Percentiles rank a stretch among this genome's conserved stretches.
Evolutionary conservation across 108 stramenopile genomes (phyloP).

Genomic region (Thalassiosira profunda): DNA sequence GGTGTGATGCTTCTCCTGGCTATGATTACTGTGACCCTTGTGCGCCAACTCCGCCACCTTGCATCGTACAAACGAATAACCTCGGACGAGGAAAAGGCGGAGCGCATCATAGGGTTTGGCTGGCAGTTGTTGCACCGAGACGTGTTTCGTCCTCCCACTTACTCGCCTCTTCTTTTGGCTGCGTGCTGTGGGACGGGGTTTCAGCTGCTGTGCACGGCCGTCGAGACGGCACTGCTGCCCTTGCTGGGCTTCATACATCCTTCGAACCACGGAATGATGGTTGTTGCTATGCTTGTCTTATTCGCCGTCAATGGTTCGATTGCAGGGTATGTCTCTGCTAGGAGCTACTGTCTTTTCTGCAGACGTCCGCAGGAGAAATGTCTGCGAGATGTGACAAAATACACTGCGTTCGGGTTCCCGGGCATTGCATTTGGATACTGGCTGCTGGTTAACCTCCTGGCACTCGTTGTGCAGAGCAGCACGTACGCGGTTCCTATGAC

Average conservation of each 20-base stretch:
- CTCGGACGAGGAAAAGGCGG: conserved; percentile 93
- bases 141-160: conserved; percentile 98
- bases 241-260: conserved; percentile 96
- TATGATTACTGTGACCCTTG: conserved; percentile 95
- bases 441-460: conserved; percentile 92
- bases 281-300: conserved; percentile 90
- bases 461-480: conserved; percentile 90
- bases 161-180: conserved; percentile 94
- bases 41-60: conserved; percentile 97
- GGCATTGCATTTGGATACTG: conserved; percentile 85
- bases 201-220: conserved; percentile 71
- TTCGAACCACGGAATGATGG: conserved; percentile 93
- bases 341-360: conserved; percentile 96
- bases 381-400: no score
- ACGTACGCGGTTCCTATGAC: conserved; percentile 95
- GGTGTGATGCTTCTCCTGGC: conserved; percentile 96
- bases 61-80: conserved; percentile 95
- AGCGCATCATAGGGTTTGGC: conserved; percentile 92
- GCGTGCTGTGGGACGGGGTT: conserved; percentile 96
- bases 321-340: conserved; percentile 89
- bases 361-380: conserved; percentile 95
- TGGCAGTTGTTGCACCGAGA: conserved; percentile 99
- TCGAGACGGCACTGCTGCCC: conserved; percentile 84
- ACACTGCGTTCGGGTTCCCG: conserved; percentile 92
- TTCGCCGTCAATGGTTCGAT: conserved; percentile 93